Evolutionary conservation across 805 yeast genomes (phyloP).

Genomic region (Wickerhamomyces strasburgensis): DNA sequence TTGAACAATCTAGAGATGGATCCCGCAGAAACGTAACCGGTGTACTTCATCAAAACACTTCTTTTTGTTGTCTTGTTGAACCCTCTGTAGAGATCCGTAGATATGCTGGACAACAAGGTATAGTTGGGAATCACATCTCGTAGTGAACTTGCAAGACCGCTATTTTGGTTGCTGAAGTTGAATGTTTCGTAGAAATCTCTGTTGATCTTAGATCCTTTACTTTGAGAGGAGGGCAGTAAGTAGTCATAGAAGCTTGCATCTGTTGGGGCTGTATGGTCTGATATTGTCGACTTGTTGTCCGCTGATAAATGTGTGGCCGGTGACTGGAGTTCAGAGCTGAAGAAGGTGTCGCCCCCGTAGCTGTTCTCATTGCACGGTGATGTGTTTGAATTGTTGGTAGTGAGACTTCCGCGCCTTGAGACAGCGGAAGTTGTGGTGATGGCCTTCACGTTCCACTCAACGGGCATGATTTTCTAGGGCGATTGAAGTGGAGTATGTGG

Average conservation of each 20-base stretch:
- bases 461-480: no score
- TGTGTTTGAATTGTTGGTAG: background rate
- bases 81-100: slow-evolving; percentile 19
- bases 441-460: no score
- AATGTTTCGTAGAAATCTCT: slow-evolving; percentile 14
- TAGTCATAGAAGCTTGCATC: slow-evolving; percentile 15
- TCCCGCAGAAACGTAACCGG: slow-evolving; percentile 17
- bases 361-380: background rate
- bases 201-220: slow-evolving; percentile 5
- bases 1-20: slow-evolving; percentile 18
- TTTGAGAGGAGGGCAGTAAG: slow-evolving; percentile 7
- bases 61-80: slow-evolving; percentile 13
- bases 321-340: slow-evolving; percentile 10
- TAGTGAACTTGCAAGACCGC: slow-evolving; percentile 2
- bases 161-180: slow-evolving; percentile 6
- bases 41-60: slow-evolving; percentile 17
- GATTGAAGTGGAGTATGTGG: no score
- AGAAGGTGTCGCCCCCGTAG: background rate
- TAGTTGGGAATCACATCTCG: slow-evolving; percentile 15
- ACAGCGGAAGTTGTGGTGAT: no score
- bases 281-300: slow-evolving; percentile 6
- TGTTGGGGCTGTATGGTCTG: slow-evolving; percentile 7
- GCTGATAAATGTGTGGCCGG: slow-evolving; percentile 16
- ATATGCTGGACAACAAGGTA: slow-evolving; percentile 15
- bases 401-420: no score